Percentiles rank a stretch among this genome's conserved stretches.
These are phyloP conservation scores for Aspergillus carlsbadensis DNA, from an alignment of 495 filamentous ascomycete species.

Conservation along the genomic window DNA sequence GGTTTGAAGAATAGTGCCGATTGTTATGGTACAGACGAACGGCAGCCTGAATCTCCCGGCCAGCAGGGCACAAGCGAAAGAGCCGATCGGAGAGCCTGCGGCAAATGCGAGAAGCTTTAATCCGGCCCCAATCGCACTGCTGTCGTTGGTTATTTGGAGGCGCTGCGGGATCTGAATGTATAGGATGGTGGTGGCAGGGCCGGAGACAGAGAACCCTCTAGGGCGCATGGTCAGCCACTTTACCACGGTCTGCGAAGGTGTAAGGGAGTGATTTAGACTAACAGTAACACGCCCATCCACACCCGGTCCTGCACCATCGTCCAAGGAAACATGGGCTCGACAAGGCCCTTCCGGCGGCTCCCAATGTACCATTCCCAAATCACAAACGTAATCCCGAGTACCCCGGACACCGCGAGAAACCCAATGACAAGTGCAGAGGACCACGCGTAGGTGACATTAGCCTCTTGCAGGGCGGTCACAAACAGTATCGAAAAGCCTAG, in stretches of 20 bases:
- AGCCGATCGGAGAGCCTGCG: conserved; percentile 25
- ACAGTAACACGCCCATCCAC: conserved; percentile 20
- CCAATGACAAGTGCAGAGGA: conserved; percentile 39
- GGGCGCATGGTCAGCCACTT: background rate
- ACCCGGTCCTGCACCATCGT: conserved; percentile 11
- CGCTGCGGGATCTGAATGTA: conserved; percentile 56
- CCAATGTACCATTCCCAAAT: conserved; percentile 26
- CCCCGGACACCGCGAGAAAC: conserved; percentile 26
- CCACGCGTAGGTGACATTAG: conserved; percentile 42
- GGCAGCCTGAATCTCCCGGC: conserved; percentile 37
- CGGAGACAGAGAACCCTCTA: conserved; percentile 47
- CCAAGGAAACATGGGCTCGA: conserved; percentile 18
- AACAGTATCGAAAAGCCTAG: conserved; percentile 51
- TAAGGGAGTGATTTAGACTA: background rate
- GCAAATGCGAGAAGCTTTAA: conserved; percentile 47
- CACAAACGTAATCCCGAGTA: conserved; percentile 27
- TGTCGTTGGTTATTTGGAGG: conserved; percentile 53
- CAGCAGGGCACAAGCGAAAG: conserved; percentile 17
- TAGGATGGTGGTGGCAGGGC: conserved; percentile 51
- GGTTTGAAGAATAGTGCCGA: conserved; percentile 41
- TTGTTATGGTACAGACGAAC: conserved; percentile 44
- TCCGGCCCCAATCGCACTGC: conserved; percentile 37
- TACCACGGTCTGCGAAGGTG: background rate
- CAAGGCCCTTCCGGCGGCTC: conserved; percentile 13
- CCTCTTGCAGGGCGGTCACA: conserved; percentile 55